Evolutionary conservation across 2,329 filamentous ascomycete genomes (phyloP).

Genomic region (Fusarium pseudonygamai): DNA sequence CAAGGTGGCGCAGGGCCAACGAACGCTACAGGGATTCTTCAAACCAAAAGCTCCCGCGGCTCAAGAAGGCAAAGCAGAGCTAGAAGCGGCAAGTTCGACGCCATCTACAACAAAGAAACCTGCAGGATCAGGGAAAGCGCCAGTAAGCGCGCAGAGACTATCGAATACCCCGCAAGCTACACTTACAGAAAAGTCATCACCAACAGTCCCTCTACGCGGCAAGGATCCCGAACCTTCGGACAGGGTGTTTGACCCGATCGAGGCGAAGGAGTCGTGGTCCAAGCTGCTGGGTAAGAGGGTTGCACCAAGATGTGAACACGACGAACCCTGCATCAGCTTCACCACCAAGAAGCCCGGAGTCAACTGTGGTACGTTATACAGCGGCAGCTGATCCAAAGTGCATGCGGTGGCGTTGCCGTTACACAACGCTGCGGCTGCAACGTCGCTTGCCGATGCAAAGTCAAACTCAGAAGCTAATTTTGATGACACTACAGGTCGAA

Average conservation of each 20-base stretch:
- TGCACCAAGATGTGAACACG: conserved; percentile 84
- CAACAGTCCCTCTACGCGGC: neutral
- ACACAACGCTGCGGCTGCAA: conserved; percentile 5
- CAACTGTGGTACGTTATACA: conserved; percentile 70
- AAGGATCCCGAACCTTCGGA: conserved; percentile 39
- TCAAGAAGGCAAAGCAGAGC: conserved; percentile 10
- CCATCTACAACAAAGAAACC: conserved; percentile 28
- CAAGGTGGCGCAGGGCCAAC: conserved; percentile 52
- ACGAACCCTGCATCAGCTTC: conserved; percentile 84
- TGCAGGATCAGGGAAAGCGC: neutral
- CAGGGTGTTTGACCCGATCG: conserved; percentile 72
- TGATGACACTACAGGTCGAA: conserved; percentile 56
- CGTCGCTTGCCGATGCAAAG: neutral
- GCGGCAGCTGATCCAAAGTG: conserved; percentile 2
- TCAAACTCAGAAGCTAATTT: conserved; percentile 26
- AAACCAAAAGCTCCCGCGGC: conserved; percentile 56
- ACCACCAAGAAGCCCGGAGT: conserved; percentile 89
- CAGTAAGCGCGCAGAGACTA: neutral
- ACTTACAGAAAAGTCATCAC: neutral
- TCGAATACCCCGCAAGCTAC: neutral
- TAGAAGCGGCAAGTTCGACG: conserved; percentile 6
- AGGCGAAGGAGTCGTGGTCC: conserved; percentile 84
- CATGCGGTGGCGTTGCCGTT: conserved; percentile 16
- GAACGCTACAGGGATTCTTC: conserved; percentile 82
- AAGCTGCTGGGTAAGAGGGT: conserved; percentile 81